A percentile compares a stretch with the other conserved stretches of the same genome.
These are phyloP conservation scores for Argentina anserina DNA, from an alignment of 306 rosid genomes.

Conservation along the genomic window DNA sequence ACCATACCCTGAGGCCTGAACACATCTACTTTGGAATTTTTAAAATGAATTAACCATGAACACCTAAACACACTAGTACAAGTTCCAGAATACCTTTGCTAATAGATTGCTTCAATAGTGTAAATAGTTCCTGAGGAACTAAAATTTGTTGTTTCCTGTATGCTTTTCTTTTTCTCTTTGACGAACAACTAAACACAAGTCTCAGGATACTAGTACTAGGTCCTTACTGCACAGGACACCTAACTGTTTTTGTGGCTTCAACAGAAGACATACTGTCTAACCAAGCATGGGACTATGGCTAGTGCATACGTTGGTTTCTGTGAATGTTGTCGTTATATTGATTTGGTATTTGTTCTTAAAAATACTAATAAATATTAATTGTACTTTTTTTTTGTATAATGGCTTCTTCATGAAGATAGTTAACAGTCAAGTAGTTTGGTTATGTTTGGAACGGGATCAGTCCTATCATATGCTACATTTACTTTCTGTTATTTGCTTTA, in stretches of 20 bases:
- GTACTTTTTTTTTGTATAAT: too few species aligned
- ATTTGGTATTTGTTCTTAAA: background rate
- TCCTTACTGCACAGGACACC: background rate
- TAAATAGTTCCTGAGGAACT: background rate
- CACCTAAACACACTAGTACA: background rate
- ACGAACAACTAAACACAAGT: background rate
- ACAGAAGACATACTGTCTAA: background rate
- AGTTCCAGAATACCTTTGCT: background rate
- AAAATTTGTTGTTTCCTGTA: background rate
- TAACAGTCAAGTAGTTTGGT: background rate
- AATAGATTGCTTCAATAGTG: background rate
- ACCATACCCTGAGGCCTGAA: background rate
- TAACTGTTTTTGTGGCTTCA: background rate
- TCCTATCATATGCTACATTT: background rate
- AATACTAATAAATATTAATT: background rate
- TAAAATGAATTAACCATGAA: background rate
- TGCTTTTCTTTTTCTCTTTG: background rate
- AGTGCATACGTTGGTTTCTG: background rate
- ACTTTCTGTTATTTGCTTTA: background rate
- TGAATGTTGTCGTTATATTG: background rate
- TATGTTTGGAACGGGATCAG: background rate
- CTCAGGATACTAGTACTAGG: background rate
- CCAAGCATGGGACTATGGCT: background rate
- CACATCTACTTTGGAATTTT: background rate
- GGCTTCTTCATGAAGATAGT: background rate